Conservation (phyloP, 257 asterid genomes). For the Hygrophila difformis region DNA sequence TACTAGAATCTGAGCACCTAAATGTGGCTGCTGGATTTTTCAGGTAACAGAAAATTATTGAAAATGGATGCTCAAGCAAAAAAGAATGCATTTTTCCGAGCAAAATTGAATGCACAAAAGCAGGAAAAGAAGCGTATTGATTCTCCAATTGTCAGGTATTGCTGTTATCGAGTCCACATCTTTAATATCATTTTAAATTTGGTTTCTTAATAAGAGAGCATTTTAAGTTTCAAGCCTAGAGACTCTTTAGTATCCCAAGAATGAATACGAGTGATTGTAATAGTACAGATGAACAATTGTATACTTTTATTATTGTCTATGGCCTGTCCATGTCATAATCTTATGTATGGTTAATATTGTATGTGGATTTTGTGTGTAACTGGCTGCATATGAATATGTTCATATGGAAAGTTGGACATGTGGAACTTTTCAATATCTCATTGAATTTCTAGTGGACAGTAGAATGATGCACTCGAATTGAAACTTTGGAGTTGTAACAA, state of each 20-base stretch:
- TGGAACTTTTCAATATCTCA: background rate
- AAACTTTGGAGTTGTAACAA: background rate
- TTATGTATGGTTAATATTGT: no score
- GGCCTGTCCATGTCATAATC: no score
- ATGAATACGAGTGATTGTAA: background rate
- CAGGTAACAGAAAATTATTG: constrained; percentile 11
- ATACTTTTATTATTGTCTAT: background rate
- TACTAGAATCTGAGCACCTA: no score
- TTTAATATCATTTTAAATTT: no score
- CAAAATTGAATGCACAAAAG: constrained; percentile 61
- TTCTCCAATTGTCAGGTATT: constrained; percentile 82
- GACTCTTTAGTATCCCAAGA: constrained; percentile 10
- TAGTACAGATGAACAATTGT: background rate
- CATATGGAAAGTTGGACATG: constrained; percentile 3
- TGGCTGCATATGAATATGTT: background rate
- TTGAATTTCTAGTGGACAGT: background rate
- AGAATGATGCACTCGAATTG: background rate
- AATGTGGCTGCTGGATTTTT: no score
- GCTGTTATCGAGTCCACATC: background rate
- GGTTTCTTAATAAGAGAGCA: no score
- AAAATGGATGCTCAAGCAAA: constrained; percentile 61
- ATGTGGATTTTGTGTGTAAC: background rate
- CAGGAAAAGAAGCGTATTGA: constrained; percentile 66
- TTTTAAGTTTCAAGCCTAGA: constrained; percentile 1
- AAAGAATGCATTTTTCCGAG: constrained; percentile 63